Evolutionary conservation across 129 eudicot genomes (phyloP).

Genomic region (Silybum marianum): DNA sequence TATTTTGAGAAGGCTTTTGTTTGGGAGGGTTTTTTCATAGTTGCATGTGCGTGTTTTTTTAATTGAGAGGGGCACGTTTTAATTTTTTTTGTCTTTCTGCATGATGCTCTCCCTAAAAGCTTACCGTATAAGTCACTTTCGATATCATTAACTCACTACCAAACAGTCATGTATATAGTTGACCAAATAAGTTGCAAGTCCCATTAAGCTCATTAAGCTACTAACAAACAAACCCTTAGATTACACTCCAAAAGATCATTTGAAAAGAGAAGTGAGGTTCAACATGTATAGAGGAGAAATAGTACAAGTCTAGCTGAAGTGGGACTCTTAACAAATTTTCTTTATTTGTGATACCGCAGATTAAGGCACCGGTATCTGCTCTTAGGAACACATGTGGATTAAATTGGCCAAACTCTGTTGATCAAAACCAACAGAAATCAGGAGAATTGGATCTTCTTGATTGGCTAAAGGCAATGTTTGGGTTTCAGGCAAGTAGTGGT

Average conservation of each 20-base stretch:
- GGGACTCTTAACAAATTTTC: not conserved
- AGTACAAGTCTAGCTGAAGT: not conserved
- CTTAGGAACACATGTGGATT: constrained; percentile 68
- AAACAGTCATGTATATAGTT: too few species aligned
- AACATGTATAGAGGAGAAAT: not conserved
- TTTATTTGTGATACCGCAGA: constrained; percentile 47
- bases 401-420: constrained; percentile 80
- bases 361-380: constrained; percentile 91
- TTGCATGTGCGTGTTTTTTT: too few species aligned
- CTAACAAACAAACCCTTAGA: too few species aligned
- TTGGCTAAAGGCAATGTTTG: constrained; percentile 97
- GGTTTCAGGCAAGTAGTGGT: constrained; percentile 78
- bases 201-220: too few species aligned
- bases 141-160: too few species aligned
- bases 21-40: too few species aligned
- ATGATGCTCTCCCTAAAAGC: too few species aligned
- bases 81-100: too few species aligned
- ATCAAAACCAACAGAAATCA: constrained; percentile 65
- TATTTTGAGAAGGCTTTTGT: too few species aligned
- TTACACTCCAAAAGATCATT: not conserved
- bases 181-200: too few species aligned
- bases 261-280: not conserved
- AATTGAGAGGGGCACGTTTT: too few species aligned
- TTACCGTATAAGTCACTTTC: too few species aligned
- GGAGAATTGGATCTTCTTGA: constrained; percentile 90